Percentiles rank a stretch among this genome's conserved stretches.
Evolutionary conservation across 768 basidiomycete species (phyloP).

Genomic region (Suillus decipiens): DNA sequence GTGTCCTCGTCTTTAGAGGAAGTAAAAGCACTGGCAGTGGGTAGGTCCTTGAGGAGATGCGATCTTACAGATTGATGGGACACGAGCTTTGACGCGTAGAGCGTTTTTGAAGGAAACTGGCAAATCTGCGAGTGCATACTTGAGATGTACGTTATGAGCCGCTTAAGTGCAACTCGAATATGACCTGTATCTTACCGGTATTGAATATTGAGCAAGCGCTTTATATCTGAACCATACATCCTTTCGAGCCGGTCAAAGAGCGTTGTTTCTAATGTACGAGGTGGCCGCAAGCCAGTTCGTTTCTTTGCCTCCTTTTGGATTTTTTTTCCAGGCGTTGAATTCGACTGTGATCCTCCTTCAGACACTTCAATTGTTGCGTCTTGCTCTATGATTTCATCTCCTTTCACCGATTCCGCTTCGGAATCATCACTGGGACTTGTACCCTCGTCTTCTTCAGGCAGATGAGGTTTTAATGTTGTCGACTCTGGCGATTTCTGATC

Average conservation of each 20-base stretch:
- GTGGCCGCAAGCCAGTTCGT: slow-evolving; percentile 46
- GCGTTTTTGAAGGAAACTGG: slow-evolving; percentile 77
- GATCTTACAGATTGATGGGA: slow-evolving; percentile 72
- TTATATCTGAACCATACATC: slow-evolving; percentile 83
- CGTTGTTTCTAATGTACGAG: slow-evolving; percentile 81
- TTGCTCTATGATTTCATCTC: slow-evolving; percentile 22
- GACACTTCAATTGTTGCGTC: slow-evolving; percentile 15
- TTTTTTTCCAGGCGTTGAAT: slow-evolving; percentile 11
- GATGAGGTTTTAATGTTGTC: slow-evolving; percentile 9
- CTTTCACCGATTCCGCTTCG: slow-evolving; percentile 22
- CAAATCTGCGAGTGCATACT: slow-evolving; percentile 92
- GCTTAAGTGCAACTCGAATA: not conserved
- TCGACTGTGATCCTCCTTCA: slow-evolving; percentile 7
- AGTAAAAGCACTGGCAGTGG: slow-evolving; percentile 44
- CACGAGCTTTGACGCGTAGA: slow-evolving; percentile 72
- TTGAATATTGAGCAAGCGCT: slow-evolving; percentile 86
- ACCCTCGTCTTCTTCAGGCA: slow-evolving; percentile 5
- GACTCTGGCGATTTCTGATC: slow-evolving; percentile 4
- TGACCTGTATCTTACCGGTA: slow-evolving; percentile 59
- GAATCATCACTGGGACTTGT: slow-evolving; percentile 13
- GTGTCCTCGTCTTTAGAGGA: slow-evolving; percentile 58
- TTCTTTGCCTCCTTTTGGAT: slow-evolving; percentile 15
- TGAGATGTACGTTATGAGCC: not conserved
- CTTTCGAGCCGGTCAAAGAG: slow-evolving; percentile 90
- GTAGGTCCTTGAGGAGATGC: slow-evolving; percentile 72